A percentile compares a stretch with the other conserved stretches of the same genome.
Evolutionary conservation across 768 basidiomycete genomes (phyloP).

Genomic region (Amanita pallidorosea): DNA sequence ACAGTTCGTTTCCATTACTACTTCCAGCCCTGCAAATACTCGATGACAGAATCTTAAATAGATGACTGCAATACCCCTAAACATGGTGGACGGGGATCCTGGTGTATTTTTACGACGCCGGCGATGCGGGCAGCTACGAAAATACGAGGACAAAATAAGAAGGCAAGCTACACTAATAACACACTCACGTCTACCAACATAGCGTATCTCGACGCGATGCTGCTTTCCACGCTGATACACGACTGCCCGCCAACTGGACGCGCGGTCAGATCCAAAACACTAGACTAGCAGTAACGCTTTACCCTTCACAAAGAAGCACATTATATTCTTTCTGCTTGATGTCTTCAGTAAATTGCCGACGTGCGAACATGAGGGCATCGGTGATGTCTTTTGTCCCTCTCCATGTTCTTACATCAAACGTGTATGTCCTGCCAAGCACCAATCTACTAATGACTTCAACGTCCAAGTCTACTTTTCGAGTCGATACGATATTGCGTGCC

Average conservation of each 20-base stretch:
- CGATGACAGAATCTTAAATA: constrained; percentile 9
- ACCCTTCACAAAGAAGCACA: constrained; percentile 60
- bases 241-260: constrained; percentile 48
- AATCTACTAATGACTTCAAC: constrained; percentile 43
- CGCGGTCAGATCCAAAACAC: constrained; percentile 4
- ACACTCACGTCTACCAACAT: constrained; percentile 48
- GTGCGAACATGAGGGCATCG: constrained; percentile 50
- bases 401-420: constrained; percentile 43
- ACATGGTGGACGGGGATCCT: constrained; percentile 51
- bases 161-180: not conserved
- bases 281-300: constrained; percentile 4
- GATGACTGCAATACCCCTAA: constrained; percentile 47
- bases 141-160: constrained; percentile 4
- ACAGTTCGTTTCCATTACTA: not conserved
- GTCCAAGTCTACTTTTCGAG: not conserved
- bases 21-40: not conserved
- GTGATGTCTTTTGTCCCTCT: constrained; percentile 35
- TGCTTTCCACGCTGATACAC: constrained; percentile 50
- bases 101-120: constrained; percentile 28
- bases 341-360: constrained; percentile 50
- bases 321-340: constrained; percentile 49
- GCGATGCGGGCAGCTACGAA: constrained; percentile 40
- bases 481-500: not conserved
- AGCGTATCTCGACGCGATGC: constrained; percentile 60
- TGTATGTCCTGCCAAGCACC: constrained; percentile 46